phyloP scores from a whole-genome alignment of 805 yeast species.

The Cyberlindnera euphorbiiphila region DNA sequence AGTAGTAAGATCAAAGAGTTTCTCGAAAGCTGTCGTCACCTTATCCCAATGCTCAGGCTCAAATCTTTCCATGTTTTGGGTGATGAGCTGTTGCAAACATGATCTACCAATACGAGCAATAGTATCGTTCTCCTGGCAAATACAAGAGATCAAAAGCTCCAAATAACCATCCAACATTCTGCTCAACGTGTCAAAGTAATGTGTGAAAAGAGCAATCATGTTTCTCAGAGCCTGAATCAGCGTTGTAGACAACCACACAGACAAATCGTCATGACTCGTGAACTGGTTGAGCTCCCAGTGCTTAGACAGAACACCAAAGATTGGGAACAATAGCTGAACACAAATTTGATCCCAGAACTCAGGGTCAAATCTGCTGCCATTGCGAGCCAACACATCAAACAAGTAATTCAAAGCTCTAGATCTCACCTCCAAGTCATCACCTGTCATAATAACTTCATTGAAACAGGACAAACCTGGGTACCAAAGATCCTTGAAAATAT shows the following conservation, averaged over 20 bases:
- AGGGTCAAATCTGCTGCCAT: slow-evolving; percentile 71
- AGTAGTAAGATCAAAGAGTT: slow-evolving; percentile 75
- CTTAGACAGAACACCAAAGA: slow-evolving; percentile 72
- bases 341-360: slow-evolving; percentile 84
- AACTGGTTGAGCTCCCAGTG: slow-evolving; percentile 70
- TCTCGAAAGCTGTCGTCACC: slow-evolving; percentile 59
- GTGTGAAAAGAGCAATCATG: slow-evolving; percentile 77
- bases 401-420: slow-evolving; percentile 79
- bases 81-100: slow-evolving; percentile 74
- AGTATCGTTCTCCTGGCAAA: slow-evolving; percentile 95
- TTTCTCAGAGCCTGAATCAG: slow-evolving; percentile 91
- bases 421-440: slow-evolving; percentile 91
- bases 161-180: slow-evolving; percentile 75
- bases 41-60: slow-evolving; percentile 67
- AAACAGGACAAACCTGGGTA: slow-evolving; percentile 83
- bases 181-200: slow-evolving; percentile 74
- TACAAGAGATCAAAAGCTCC: slow-evolving; percentile 75
- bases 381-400: slow-evolving; percentile 75
- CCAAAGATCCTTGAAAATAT: slow-evolving; percentile 60
- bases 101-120: slow-evolving; percentile 92
- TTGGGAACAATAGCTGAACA: slow-evolving; percentile 78
- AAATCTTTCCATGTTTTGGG: slow-evolving; percentile 71
- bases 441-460: slow-evolving; percentile 87
- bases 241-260: slow-evolving; percentile 96
- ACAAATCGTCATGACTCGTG: slow-evolving; percentile 74